phyloP scores from a whole-genome alignment of 2,329 filamentous ascomycete species.

The Epicoccum nigrum region DNA sequence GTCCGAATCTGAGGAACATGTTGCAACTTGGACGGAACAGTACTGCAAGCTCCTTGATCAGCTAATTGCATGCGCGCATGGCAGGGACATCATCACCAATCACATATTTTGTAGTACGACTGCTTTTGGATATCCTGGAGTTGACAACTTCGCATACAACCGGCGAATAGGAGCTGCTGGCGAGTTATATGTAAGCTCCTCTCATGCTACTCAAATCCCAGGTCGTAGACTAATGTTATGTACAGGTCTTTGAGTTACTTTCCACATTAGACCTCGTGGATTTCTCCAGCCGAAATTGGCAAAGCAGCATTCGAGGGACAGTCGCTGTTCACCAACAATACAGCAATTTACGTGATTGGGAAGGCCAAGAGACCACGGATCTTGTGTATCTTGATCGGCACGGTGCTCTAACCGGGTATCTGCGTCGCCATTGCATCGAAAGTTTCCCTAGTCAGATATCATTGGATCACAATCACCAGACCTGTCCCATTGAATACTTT shows the following conservation, averaged over 20 bases:
- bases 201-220: constrained; percentile 37
- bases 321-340: constrained; percentile 25
- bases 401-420: constrained; percentile 46
- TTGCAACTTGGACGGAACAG: not conserved
- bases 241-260: not conserved
- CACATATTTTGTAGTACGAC: not conserved
- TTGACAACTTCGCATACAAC: constrained; percentile 19
- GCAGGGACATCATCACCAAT: not conserved
- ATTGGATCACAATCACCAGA: constrained; percentile 33
- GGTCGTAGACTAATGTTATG: not conserved
- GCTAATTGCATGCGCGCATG: not conserved
- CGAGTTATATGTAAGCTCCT: constrained; percentile 34
- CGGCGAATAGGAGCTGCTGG: constrained; percentile 30
- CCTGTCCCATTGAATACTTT: constrained; percentile 48
- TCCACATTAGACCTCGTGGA: not conserved
- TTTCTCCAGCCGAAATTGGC: not conserved
- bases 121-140: constrained; percentile 12
- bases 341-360: constrained; percentile 40
- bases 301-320: constrained; percentile 23
- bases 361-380: constrained; percentile 54
- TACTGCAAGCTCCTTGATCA: not conserved
- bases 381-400: constrained; percentile 53
- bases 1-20: not conserved
- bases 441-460: constrained; percentile 37
- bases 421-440: constrained; percentile 18